Conservation (phyloP, 768 basidiomycete species). For the Hygrophoropsis aurantiaca region DNA sequence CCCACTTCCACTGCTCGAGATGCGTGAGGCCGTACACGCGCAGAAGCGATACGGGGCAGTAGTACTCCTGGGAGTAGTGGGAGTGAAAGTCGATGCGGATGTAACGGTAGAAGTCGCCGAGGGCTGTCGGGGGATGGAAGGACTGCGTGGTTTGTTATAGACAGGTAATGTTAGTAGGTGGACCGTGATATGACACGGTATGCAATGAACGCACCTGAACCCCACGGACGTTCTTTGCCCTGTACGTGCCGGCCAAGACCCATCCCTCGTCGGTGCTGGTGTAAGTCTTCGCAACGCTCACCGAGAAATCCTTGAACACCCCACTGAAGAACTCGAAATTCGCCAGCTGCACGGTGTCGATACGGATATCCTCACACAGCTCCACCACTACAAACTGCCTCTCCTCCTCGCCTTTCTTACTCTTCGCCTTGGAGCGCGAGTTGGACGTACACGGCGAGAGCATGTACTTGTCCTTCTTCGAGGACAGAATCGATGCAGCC, state of each 20-base stretch:
- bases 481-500: constrained; percentile 78
- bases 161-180: too few relatives aligned
- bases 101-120: constrained; percentile 88
- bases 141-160: constrained; percentile 55
- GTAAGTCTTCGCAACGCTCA: constrained; percentile 85
- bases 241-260: constrained; percentile 73
- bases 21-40: constrained; percentile 96
- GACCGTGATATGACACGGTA: too few relatives aligned
- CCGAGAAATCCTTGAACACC: constrained; percentile 88
- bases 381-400: constrained; percentile 88
- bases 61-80: constrained; percentile 93
- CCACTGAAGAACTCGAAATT: constrained; percentile 99
- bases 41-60: constrained; percentile 90
- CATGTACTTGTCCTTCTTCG: constrained; percentile 95
- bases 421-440: too few relatives aligned
- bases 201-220: constrained; percentile 77
- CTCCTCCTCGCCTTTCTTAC: constrained; percentile 28
- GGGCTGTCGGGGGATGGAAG: constrained; percentile 72
- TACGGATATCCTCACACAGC: constrained; percentile 95
- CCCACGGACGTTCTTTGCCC: constrained; percentile 87
- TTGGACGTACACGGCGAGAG: constrained; percentile 82
- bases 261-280: constrained; percentile 60
- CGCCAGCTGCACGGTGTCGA: constrained; percentile 94
- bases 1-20: constrained; percentile 95
- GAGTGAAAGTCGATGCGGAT: constrained; percentile 92